phyloP scores from a whole-genome alignment of 805 yeast species.

The Starmerella lactis-condensi region DNA sequence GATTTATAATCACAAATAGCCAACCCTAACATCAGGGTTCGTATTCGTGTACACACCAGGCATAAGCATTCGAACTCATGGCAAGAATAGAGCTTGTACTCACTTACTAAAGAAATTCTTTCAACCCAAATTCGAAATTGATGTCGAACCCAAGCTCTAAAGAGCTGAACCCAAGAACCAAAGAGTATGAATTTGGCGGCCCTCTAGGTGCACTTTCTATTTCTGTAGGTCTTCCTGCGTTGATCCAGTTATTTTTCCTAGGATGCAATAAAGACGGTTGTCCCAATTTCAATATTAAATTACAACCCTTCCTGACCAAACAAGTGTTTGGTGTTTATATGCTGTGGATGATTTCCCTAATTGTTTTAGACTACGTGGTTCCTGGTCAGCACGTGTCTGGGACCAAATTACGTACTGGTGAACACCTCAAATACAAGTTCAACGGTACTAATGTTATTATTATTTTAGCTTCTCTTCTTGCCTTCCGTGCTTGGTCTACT shows the following conservation, averaged over 20 bases:
- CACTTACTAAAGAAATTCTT: too few species aligned
- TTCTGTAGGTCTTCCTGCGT: slow-evolving; percentile 45
- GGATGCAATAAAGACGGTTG: slow-evolving; percentile 36
- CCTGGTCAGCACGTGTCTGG: slow-evolving; percentile 55
- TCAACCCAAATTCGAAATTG: too few species aligned
- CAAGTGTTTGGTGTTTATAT: slow-evolving; percentile 46
- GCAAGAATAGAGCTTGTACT: too few species aligned
- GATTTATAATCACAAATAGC: too few species aligned
- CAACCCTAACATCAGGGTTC: too few species aligned
- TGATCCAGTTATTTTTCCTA: slow-evolving; percentile 41
- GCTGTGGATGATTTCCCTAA: slow-evolving; percentile 53
- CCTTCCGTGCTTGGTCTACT: slow-evolving; percentile 35
- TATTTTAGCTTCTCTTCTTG: slow-evolving; percentile 25
- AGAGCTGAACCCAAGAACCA: slow-evolving; percentile 47
- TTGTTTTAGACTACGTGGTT: slow-evolving; percentile 40
- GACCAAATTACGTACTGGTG: slow-evolving; percentile 55
- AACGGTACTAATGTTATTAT: slow-evolving; percentile 51
- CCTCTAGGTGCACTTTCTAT: slow-evolving; percentile 51
- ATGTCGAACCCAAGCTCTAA: neutral
- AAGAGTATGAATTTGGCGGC: slow-evolving; percentile 61
- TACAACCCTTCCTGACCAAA: slow-evolving; percentile 14
- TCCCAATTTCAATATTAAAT: slow-evolving; percentile 14
- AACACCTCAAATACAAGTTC: slow-evolving; percentile 51
- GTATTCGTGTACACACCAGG: too few species aligned
- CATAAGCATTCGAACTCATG: too few species aligned